Percentiles rank a stretch among this genome's conserved stretches.
Evolutionary conservation across 164 flowering plant genomes (phyloP).

Genomic region (Umbellularia californica): DNA sequence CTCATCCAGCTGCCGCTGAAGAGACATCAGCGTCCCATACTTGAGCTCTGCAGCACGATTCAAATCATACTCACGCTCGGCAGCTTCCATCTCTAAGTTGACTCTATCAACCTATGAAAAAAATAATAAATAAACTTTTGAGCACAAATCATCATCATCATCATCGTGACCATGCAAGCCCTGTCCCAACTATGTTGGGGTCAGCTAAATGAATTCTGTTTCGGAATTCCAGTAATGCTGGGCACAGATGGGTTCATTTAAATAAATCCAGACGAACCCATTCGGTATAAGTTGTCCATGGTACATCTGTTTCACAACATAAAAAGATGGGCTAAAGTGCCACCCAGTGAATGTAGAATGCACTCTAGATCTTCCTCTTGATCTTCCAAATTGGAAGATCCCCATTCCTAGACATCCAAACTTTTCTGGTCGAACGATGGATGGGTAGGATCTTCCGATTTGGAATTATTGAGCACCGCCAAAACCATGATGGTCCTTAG

Average conservation of each 20-base stretch:
- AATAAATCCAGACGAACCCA: background rate
- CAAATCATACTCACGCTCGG: constrained; percentile 85
- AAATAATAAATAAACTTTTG: background rate
- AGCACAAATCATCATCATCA: background rate
- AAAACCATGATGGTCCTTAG: background rate
- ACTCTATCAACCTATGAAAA: constrained; percentile 78
- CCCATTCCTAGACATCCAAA: background rate
- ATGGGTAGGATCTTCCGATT: background rate
- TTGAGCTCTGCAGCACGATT: constrained; percentile 94
- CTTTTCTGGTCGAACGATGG: no score
- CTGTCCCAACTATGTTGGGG: no score
- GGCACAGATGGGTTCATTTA: no score
- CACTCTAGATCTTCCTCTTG: background rate
- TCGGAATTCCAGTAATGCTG: no score
- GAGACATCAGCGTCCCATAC: constrained; percentile 83
- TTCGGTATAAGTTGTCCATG: background rate
- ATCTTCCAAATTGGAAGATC: background rate
- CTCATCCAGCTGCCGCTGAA: constrained; percentile 76
- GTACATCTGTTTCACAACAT: no score
- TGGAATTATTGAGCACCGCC: background rate
- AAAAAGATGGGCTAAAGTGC: no score
- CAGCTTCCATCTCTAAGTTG: constrained; percentile 91
- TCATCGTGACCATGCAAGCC: no score
- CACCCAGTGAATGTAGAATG: no score
- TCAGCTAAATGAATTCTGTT: no score